Percentiles rank a stretch among this genome's conserved stretches.
Evolutionary conservation across 2,329 filamentous ascomycete species (phyloP).

Genomic region (Colletotrichum kahawae): DNA sequence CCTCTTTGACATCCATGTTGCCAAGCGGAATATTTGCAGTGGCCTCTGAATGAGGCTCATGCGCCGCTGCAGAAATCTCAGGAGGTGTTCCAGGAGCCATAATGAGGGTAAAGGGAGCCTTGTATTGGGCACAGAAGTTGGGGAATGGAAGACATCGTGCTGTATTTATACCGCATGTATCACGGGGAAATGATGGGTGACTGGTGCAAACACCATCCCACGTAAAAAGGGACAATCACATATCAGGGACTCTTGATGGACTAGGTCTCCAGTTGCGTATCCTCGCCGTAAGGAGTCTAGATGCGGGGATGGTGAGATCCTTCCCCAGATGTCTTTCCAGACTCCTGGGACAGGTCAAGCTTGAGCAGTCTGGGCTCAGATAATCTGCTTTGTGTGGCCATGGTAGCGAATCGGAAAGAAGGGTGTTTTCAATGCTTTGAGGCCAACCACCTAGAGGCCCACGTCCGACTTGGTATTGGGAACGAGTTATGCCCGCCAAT

Average conservation of each 20-base stretch:
- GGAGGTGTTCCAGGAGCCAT: neutral
- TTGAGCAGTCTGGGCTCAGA: neutral
- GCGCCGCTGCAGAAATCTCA: neutral
- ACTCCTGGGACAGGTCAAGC: neutral
- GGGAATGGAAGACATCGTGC: fast-evolving
- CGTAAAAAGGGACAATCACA: neutral
- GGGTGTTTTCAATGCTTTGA: neutral
- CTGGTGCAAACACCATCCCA: neutral
- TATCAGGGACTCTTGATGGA: neutral
- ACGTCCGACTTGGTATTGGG: neutral
- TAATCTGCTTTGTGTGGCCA: neutral
- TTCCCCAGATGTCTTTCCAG: neutral
- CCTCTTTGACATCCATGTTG: constrained; percentile 5
- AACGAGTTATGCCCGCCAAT: neutral
- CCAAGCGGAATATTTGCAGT: neutral
- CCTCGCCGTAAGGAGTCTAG: neutral
- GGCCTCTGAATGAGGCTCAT: neutral
- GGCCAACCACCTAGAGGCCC: neutral
- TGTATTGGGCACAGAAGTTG: neutral
- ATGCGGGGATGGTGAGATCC: neutral
- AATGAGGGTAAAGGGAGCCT: neutral
- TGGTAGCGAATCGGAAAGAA: neutral
- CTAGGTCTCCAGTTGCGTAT: neutral
- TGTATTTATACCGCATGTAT: neutral
- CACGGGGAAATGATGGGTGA: neutral